Conservation (phyloP, 1,139 yeast genomes). For the Zygotorulaspora mrakii region DNA sequence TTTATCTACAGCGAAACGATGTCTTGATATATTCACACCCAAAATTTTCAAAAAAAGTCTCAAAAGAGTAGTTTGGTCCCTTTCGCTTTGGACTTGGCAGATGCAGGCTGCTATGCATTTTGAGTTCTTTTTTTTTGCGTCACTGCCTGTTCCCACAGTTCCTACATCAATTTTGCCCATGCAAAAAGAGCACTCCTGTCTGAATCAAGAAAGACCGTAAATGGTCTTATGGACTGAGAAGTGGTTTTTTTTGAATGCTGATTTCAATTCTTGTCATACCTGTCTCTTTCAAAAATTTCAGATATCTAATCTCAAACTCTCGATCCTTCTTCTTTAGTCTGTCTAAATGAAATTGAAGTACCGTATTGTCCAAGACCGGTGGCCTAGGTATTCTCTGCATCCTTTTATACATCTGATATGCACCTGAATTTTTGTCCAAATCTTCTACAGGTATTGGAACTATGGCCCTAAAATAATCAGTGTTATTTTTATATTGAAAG, state of each 20-base stretch:
- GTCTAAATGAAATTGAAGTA: conserved; percentile 5
- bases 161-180: no score
- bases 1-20: no score
- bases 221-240: no score
- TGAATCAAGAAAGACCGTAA: no score
- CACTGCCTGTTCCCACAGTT: no score
- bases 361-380: conserved; percentile 6
- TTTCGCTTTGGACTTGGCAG: no score
- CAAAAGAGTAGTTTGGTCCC: no score
- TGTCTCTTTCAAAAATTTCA: conserved; percentile 1
- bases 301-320: background rate
- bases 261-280: background rate
- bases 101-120: no score
- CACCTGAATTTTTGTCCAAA: conserved; percentile 10
- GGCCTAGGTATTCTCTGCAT: conserved; percentile 14
- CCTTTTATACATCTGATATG: conserved; percentile 13
- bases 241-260: background rate
- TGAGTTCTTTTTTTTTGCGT: no score
- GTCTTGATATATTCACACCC: no score
- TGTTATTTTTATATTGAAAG: conserved; percentile 9
- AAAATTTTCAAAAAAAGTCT: no score
- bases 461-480: conserved; percentile 12
- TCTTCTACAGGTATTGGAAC: conserved; percentile 9
- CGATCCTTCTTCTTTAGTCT: conserved; percentile 4
- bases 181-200: no score